Evolutionary conservation across 495 filamentous ascomycete genomes (phyloP).

Genomic region (Lasiosphaeria hispida): DNA sequence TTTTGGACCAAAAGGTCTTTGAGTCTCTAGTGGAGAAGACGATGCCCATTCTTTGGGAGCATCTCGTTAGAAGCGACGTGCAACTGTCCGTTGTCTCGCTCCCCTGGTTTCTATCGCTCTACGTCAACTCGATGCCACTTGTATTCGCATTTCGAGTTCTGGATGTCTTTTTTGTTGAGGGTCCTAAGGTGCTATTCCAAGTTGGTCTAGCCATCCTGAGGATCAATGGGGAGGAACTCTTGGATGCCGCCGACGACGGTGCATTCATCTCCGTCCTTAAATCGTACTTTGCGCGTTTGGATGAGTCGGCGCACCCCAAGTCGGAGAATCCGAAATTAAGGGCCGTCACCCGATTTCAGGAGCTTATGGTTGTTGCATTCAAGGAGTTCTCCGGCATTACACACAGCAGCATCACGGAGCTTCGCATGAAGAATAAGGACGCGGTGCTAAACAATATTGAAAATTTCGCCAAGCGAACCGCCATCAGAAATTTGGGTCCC

Average conservation of each 20-base stretch:
- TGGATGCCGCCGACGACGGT: conserved; percentile 95
- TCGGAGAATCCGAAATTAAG: conserved; percentile 91
- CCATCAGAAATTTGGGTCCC: conserved; percentile 90
- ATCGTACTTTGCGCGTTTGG: conserved; percentile 85
- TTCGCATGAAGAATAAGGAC: conserved; percentile 88
- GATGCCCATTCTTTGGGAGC: conserved; percentile 98
- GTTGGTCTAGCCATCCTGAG: conserved; percentile 91
- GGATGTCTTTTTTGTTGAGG: conserved; percentile 97
- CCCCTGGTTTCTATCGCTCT: conserved; percentile 96
- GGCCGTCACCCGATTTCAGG: conserved; percentile 92
- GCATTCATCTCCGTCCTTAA: conserved; percentile 96
- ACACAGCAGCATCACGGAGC: conserved; percentile 83
- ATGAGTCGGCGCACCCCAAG: conserved; percentile 92
- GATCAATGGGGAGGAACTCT: conserved; percentile 95
- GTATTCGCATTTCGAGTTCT: conserved; percentile 95
- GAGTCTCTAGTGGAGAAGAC: conserved; percentile 96
- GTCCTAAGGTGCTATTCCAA: conserved; percentile 95
- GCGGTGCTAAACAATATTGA: conserved; percentile 91
- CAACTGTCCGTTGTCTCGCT: conserved; percentile 98
- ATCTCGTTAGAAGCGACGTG: conserved; percentile 89
- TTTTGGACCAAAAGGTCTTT: conserved; percentile 94
- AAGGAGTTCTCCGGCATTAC: conserved; percentile 96
- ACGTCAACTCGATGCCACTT: conserved; percentile 98
- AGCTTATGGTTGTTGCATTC: conserved; percentile 97
- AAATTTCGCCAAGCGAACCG: conserved; percentile 93